Conservation (phyloP, 176 grass and related monocot species). For the Avena atlantica region DNA sequence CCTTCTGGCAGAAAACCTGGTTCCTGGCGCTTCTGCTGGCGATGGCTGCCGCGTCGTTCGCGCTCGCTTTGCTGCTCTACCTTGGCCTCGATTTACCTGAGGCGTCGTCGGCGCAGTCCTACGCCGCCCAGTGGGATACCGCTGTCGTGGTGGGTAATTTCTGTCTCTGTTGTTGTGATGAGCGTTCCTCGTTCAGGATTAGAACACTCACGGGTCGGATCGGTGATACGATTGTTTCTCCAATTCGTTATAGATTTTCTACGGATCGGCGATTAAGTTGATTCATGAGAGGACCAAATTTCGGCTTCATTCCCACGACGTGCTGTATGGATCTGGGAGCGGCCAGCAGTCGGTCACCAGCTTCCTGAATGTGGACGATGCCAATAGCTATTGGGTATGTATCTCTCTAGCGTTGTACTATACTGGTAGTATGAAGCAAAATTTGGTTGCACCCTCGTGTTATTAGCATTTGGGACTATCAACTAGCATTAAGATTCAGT, state of each 20-base stretch:
- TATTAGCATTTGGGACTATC: background rate
- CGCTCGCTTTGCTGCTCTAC: slow-evolving; percentile 75
- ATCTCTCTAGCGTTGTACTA: background rate
- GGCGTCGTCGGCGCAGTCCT: slow-evolving; percentile 55
- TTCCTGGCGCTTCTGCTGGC: slow-evolving; percentile 69
- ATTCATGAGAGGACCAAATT: slow-evolving; percentile 76
- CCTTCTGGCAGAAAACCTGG: slow-evolving; percentile 90
- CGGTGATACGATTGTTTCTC: slow-evolving; percentile 29
- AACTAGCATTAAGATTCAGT: background rate
- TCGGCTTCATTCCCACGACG: slow-evolving; percentile 82
- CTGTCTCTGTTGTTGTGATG: background rate
- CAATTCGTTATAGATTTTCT: slow-evolving; percentile 64
- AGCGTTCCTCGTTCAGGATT: slow-evolving; percentile 1
- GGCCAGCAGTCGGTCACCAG: slow-evolving; percentile 86
- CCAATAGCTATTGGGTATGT: slow-evolving; percentile 88
- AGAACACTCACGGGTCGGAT: background rate
- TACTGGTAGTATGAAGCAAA: no score
- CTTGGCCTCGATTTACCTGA: slow-evolving; percentile 73
- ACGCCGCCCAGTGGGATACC: slow-evolving; percentile 48
- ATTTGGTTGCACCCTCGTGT: background rate
- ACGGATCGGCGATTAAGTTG: slow-evolving; percentile 70
- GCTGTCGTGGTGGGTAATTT: slow-evolving; percentile 63
- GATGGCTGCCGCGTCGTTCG: slow-evolving; percentile 74
- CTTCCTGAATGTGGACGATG: slow-evolving; percentile 75
- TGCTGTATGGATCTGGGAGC: slow-evolving; percentile 83